These are phyloP conservation scores for Pleurotus giganteus DNA, from an alignment of 768 basidiomycete genomes.

Conservation along the genomic window DNA sequence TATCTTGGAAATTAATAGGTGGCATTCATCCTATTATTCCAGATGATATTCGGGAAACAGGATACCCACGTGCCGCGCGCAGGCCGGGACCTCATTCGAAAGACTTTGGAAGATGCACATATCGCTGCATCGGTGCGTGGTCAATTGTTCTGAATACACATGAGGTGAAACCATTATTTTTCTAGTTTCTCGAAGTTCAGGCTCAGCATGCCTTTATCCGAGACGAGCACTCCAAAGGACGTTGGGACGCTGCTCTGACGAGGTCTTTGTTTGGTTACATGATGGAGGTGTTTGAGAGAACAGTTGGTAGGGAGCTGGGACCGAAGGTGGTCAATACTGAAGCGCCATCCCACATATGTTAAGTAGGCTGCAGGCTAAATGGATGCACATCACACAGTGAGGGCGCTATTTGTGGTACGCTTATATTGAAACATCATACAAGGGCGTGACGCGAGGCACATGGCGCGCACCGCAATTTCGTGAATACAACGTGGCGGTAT, in stretches of 20 bases:
- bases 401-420: conserved; percentile 1
- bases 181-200: conserved; percentile 90
- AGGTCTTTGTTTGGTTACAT: conserved; percentile 77
- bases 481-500: conserved; percentile 47
- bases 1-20: background rate
- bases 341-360: conserved; percentile 82
- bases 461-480: conserved; percentile 22
- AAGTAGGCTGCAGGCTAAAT: conserved; percentile 10
- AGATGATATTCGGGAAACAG: conserved; percentile 98
- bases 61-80: conserved; percentile 91
- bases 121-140: conserved; percentile 64
- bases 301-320: conserved; percentile 83
- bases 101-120: conserved; percentile 77
- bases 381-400: no score
- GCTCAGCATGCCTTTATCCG: conserved; percentile 97
- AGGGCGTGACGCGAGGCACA: conserved; percentile 10
- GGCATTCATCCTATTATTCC: background rate
- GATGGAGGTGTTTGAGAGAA: conserved; percentile 93
- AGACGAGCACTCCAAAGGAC: conserved; percentile 87
- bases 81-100: conserved; percentile 84
- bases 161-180: background rate
- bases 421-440: conserved; percentile 12
- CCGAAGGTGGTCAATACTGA: conserved; percentile 44
- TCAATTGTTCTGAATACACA: background rate
- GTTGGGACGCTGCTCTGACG: conserved; percentile 94